Base-by-base conservation (phyloP, 306 rosid species). In the Boehmeria nivea region DNA sequence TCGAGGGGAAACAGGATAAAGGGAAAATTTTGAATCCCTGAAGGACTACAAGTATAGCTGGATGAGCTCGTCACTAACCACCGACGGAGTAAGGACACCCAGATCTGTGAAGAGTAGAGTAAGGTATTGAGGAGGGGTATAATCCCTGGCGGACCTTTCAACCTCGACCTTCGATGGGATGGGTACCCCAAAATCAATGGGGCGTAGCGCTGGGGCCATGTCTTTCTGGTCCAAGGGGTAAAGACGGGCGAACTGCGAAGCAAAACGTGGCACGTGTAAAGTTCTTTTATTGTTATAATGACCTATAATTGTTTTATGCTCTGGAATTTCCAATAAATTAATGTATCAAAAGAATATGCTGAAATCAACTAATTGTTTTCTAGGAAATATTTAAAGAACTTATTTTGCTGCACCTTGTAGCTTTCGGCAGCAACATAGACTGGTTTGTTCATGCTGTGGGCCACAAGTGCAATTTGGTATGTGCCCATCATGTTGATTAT, bases 401-500 rank as follows among this genome's bases (percentile, higher is more conserved):
- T 34, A 8, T 14, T 55, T 40, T 14, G 48, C 28, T 17, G 43
- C 60, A 90, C 98, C 96, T 87, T 87, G 78, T 84, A 91, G 80
- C 98, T 91, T 80, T 91, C 98, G 39, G 96, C 98, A 47, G 96
- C 98, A 61, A 87, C 98, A 39, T 84, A 87, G 57, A 87, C 82
- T 28, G 98, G 96, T 57, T 91, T 87, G 72, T 73, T 75, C 96
- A 87, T 82, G 76, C 96, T 61, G 72, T 87, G 88, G 3, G 93
- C 96, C 31, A 91, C 93, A 64, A 87, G 54, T 6, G 96, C 93
- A 67, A 84, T 87, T 81, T 91, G 98, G 73, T 82, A 91, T 8
- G 98, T 82, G 25, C 98, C 98, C 94, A 87, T 84, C 98, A 87
- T 84, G 81, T 87, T 91, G 27, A 91, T 87, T 53, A 91, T 87